Evolutionary conservation across 2,329 filamentous ascomycete species (phyloP).

Genomic region (Botrytis deweyae): DNA sequence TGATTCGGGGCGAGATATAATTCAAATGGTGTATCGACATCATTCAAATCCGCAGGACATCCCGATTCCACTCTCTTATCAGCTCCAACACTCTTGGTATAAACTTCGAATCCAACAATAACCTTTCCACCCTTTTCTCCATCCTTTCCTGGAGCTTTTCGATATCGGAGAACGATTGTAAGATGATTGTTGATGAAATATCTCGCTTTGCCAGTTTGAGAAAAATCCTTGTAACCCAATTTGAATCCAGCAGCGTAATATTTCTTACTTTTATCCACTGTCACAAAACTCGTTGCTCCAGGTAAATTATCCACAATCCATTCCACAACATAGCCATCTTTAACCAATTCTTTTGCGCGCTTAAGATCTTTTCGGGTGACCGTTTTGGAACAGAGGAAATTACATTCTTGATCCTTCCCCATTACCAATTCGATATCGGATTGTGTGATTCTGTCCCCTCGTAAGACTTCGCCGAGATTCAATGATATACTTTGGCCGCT

Average conservation of each 20-base stretch:
- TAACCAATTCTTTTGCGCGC: slow-evolving; percentile 69
- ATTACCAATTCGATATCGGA: slow-evolving; percentile 82
- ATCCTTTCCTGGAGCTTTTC: slow-evolving; percentile 65
- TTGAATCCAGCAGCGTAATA: slow-evolving; percentile 93
- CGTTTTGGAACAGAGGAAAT: slow-evolving; percentile 68
- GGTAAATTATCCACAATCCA: slow-evolving; percentile 94
- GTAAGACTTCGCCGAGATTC: slow-evolving; percentile 83
- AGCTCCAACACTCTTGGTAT: slow-evolving; percentile 75
- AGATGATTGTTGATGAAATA: slow-evolving; percentile 87
- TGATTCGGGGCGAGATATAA: slow-evolving; percentile 65
- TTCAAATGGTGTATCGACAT: slow-evolving; percentile 64
- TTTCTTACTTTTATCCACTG: slow-evolving; percentile 77
- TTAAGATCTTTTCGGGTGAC: slow-evolving; percentile 64
- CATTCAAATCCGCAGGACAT: slow-evolving; percentile 66
- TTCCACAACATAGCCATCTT: slow-evolving; percentile 80
- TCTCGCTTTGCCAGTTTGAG: slow-evolving; percentile 56
- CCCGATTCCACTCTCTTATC: slow-evolving; percentile 59
- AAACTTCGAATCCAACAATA: slow-evolving; percentile 86
- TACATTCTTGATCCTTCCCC: slow-evolving; percentile 71
- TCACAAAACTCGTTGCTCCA: slow-evolving; percentile 84
- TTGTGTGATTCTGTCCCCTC: slow-evolving; percentile 79
- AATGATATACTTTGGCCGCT: slow-evolving; percentile 76
- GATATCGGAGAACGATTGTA: slow-evolving; percentile 78
- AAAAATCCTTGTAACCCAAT: slow-evolving; percentile 72
- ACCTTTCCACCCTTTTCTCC: slow-evolving; percentile 73